phyloP scores from a whole-genome alignment of 495 filamentous ascomycete genomes.

The Chlorociboria aeruginascens region DNA sequence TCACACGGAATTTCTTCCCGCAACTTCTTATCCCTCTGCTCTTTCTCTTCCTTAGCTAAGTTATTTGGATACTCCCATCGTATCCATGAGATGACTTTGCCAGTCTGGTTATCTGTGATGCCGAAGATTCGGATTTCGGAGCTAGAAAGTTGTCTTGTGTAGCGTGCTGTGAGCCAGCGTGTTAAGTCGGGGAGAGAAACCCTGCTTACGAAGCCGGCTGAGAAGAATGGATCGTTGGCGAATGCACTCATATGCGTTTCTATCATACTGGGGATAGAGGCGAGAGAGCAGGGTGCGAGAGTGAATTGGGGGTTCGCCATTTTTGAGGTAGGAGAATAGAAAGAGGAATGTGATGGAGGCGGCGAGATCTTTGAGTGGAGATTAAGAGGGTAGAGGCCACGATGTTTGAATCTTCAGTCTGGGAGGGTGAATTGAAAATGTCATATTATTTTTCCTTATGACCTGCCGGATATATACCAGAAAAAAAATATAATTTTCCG shows the following conservation, averaged over 20 bases:
- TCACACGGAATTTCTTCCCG: neutral
- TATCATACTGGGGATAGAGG: constrained; percentile 11
- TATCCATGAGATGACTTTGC: constrained; percentile 5
- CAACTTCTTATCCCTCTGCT: constrained; percentile 1
- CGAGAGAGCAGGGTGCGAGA: constrained; percentile 7
- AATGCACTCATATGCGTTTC: constrained; percentile 13
- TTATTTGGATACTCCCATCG: constrained; percentile 12
- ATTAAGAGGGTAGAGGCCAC: neutral
- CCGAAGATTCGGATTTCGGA: constrained; percentile 13
- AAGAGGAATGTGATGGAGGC: too few relatives aligned
- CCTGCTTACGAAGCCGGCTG: neutral
- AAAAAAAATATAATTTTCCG: too few relatives aligned
- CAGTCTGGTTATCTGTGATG: constrained; percentile 5
- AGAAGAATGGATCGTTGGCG: constrained; percentile 7
- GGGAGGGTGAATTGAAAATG: too few relatives aligned
- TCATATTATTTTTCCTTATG: too few relatives aligned
- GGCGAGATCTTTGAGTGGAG: neutral
- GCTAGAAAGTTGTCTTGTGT: neutral
- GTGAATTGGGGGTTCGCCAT: constrained; percentile 5
- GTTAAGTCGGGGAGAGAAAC: neutral
- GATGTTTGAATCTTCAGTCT: too few relatives aligned
- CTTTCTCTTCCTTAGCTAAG: constrained; percentile 8
- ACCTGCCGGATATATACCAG: too few relatives aligned
- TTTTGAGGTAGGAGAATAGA: neutral
- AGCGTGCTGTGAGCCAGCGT: constrained; percentile 6